These are phyloP conservation scores for Ophiostoma fasciatum DNA, from an alignment of 2,329 filamentous ascomycete genomes.

Conservation along the genomic window DNA sequence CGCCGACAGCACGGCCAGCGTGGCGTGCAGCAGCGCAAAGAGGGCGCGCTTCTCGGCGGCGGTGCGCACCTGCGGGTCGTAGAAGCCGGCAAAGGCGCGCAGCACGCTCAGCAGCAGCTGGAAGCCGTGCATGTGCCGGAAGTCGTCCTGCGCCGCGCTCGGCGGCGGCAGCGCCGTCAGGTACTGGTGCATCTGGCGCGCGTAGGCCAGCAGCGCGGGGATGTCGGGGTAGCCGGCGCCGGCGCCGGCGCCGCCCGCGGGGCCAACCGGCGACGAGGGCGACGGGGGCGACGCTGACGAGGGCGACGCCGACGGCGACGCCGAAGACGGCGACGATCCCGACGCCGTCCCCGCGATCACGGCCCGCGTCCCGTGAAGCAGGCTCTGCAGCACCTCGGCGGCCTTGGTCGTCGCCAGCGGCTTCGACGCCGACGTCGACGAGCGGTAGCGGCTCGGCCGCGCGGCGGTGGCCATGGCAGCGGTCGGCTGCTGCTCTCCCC, in stretches of 20 bases:
- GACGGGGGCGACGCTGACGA: too few species aligned
- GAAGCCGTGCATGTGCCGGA: constrained; percentile 69
- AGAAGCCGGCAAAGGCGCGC: constrained; percentile 58
- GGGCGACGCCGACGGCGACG: neutral
- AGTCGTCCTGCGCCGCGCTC: constrained; percentile 55
- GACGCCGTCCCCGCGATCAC: constrained; percentile 19
- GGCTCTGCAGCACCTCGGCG: constrained; percentile 39
- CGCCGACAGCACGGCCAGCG: constrained; percentile 61
- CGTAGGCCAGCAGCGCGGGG: constrained; percentile 33
- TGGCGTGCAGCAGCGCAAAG: constrained; percentile 54
- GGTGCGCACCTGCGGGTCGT: constrained; percentile 49
- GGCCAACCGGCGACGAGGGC: too few species aligned
- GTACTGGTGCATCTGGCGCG: constrained; percentile 53
- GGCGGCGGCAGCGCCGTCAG: constrained; percentile 32
- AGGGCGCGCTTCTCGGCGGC: constrained; percentile 48
- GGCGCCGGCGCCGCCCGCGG: constrained; percentile 4
- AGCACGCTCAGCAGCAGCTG: constrained; percentile 56
- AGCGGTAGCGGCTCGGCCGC: constrained; percentile 43
- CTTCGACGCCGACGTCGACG: constrained; percentile 47
- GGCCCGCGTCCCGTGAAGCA: constrained; percentile 33
- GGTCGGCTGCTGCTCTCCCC: too few species aligned
- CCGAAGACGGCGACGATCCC: constrained; percentile 11
- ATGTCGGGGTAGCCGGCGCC: constrained; percentile 33
- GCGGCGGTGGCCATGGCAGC: constrained; percentile 18
- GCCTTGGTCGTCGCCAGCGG: constrained; percentile 43